Evolutionary conservation across 306 rosid species (phyloP), one percentile per base, ranked within the genome.

Genomic region (Castanea crenata): DNA sequence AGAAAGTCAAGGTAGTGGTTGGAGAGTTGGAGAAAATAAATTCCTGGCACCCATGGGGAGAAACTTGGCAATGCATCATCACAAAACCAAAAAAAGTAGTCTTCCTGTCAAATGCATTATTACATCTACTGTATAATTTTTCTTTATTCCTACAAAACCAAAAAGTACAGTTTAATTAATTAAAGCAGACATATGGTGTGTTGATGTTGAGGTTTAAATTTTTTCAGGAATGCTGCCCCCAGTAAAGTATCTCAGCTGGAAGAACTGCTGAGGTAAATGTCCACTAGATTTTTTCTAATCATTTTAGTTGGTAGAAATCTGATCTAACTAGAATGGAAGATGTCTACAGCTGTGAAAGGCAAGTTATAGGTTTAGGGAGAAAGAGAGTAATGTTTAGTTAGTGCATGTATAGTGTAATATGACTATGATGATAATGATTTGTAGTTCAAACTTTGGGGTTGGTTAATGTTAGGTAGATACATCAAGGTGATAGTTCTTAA

Each of bases 251-350:
- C 85, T 79, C 90, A 86, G 81, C 74, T 70, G 16, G 96, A 92
- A 85, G 98, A 94, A 83, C 87, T 94, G 18, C 80, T 94, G 86
- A 92, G 98, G 98, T 94, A 86, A 73, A 57, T 23, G 44, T 76
- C 69, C 55, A 52, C 54, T 80, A 19, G 61, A 65, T 58, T 78
- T 16, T 77, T 74, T 44, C 74, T 78, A 59, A 38, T 56, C 69
- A 55, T 44, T 64, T 77, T n/a, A 41, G 52, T 14, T 21, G 27
- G 34, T 71, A 35, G 52, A 80, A 73, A 49, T 31, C 78, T 76
- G 54, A 19, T 73, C 63, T 57, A 20, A 72, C 73, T 76, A 31
- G 14, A 29, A 46, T 49, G 62, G 25, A 21, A 34, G 21, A 25
- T 74, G 51, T 58, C 29, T 4, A 59, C 10, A 4, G 21, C 27